Conservation (phyloP, 2,329 filamentous ascomycete species). For the Blastomyces emzantsi region DNA sequence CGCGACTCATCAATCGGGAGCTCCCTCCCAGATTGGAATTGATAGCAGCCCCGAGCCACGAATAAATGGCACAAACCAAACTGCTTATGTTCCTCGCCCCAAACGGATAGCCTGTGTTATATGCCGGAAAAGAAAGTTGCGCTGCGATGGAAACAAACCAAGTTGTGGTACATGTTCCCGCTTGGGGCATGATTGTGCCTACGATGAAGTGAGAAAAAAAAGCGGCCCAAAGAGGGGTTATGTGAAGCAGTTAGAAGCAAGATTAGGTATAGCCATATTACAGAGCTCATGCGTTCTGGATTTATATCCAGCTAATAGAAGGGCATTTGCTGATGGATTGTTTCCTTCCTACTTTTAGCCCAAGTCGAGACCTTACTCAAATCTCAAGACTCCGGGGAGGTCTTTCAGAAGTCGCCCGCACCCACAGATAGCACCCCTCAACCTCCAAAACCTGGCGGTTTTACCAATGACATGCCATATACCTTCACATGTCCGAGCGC, state of each 20-base stretch:
- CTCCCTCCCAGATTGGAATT: background rate
- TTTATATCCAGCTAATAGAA: background rate
- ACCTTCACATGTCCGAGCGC: background rate
- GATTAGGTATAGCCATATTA: conserved; percentile 57
- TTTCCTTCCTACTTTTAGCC: conserved; percentile 44
- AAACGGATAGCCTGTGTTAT: conserved; percentile 94
- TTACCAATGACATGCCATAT: background rate
- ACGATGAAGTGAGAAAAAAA: conserved; percentile 88
- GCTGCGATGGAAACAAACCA: conserved; percentile 76
- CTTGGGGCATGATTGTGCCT: conserved; percentile 78
- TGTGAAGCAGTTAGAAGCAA: conserved; percentile 86
- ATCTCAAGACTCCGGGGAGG: conserved; percentile 53
- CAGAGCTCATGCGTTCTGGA: background rate
- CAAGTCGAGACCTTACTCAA: conserved; percentile 90
- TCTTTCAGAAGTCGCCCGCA: conserved; percentile 1
- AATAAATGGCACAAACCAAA: conserved; percentile 9
- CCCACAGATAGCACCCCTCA: conserved; percentile 19
- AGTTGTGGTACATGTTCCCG: conserved; percentile 82
- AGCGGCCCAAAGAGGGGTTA: conserved; percentile 92
- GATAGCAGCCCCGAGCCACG: background rate
- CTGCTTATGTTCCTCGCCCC: conserved; percentile 61
- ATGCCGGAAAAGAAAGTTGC: conserved; percentile 83
- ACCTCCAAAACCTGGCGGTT: conserved; percentile 17
- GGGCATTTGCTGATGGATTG: background rate
- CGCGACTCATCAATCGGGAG: background rate